Base-by-base conservation (phyloP, 2,329 filamentous ascomycete species). In the Botrytis tulipae region DNA sequence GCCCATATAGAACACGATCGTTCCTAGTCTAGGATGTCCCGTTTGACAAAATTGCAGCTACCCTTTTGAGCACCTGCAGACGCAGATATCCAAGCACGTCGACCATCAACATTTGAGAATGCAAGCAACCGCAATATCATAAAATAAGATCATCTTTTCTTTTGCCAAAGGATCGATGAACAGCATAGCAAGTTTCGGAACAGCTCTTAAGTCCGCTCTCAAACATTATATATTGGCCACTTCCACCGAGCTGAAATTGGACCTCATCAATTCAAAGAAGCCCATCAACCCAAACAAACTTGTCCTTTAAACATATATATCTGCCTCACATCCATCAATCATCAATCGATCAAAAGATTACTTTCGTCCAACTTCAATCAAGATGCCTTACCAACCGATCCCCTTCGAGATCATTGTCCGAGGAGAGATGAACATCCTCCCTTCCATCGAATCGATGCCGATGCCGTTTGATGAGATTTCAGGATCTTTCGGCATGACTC, bases 401-500 rank as follows among this genome's bases (percentile, higher is more conserved):
- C 44, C 71, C 46, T 62, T 70, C 37, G 37, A 44, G n/a, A 63
- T 51, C n/a, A 46, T 54, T 12, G 44, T 54, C 18, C 54, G 62
- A 70, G 66, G 61, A 62, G 66, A 73, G 25, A 73, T 69, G 32
- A 35, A 70, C 44, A 32, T n/a, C 32, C 29, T 70, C 12, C 60
- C 32, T 29, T 60, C 54, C 51, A 48, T 44, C n/a, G 22, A 72
- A 20, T 54, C 51, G 46, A 48, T 48, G 25, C 51, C 42, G 44
- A 60, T 40, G 18, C 42, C 48, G 7, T 60, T 68, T n/a, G 29
- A n/a, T 46, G 51, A 73, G 32, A 10, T 40, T 57, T 63, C 35
- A 22, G 54, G 7, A 9, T 18, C 40, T 22, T 54, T 74, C 29
- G 72, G 69, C 7, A 71, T 79, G 29, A 70, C 14, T 18, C 25